Base-by-base conservation (phyloP, 73 alveolate species). In the Paramecium sonneborni region DNA sequence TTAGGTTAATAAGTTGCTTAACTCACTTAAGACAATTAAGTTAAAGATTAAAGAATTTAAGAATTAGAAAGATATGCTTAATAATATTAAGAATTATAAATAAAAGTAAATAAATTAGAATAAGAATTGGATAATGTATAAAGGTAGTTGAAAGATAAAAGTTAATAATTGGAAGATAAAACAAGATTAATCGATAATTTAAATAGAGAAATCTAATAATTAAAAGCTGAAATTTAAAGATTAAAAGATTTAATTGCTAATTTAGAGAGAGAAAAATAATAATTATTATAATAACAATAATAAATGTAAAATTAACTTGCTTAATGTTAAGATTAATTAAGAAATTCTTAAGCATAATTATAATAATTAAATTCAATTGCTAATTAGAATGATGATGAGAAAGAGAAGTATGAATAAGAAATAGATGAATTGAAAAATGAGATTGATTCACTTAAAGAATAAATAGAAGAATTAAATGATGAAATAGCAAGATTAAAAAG, bases 41-140 rank as follows among this genome's bases (percentile, higher is more conserved):
- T 8, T 10, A 79, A 43, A 24, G 90, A 79, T 24, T 10, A 32
- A 79, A 43, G 43, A 24, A 79, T 43, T 43, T 32, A 38, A 6
- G 90, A 79, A 43, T 79, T 43, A 24, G 90, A 79, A 79, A 79
- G 90, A 79, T 43, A 79, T 30, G 41, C 72, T 30, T 46, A 79
- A 79, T 79, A 43, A 46, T 43, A 30, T 5, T 20, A 23, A 10
- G 90, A 79, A 30, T 62, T 79, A 41, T 24, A 79, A 24, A 44
- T 30, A 2, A 79, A 44, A 12, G 72, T 79, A 15, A 32, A 23
- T 26, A 79, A 24, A 43, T 79, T 79, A 12, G 90, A 79, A 46
- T 20, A 44, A 79, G 90, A 79, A 43, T 23, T 79, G 14, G 69
- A 79, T 9, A 39, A 43, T 46, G 52, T 79, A 41, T 39, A 39